Evolutionary conservation across 1,284 basidiomycete genomes (phyloP).

Genomic region (Anthracocystis panici-leucophaei): DNA sequence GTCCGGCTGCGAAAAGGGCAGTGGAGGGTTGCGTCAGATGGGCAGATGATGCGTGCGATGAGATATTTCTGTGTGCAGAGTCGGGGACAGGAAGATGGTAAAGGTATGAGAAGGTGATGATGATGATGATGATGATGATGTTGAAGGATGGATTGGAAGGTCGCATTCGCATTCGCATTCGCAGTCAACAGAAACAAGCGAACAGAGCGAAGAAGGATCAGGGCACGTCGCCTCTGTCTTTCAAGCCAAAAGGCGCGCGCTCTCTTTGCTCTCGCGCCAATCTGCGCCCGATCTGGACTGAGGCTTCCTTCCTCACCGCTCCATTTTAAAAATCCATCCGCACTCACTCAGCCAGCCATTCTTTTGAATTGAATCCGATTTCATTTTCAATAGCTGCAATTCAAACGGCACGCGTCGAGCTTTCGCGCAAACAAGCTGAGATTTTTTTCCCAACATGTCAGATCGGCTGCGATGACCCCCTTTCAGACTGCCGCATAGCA

Average conservation of each 20-base stretch:
- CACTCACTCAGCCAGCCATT: background rate
- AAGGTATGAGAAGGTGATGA: background rate
- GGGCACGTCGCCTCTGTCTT: conserved; percentile 7
- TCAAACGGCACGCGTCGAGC: conserved; percentile 17
- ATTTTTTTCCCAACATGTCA: background rate
- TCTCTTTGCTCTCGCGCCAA: conserved; percentile 9
- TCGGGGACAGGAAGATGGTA: background rate
- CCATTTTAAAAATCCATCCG: conserved; percentile 14
- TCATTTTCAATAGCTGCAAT: background rate
- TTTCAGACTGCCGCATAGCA: background rate
- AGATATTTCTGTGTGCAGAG: background rate
- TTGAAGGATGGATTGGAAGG: conserved; percentile 4
- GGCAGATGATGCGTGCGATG: background rate
- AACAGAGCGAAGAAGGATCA: background rate
- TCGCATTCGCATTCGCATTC: too few species aligned
- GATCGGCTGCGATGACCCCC: background rate
- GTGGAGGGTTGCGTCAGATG: background rate
- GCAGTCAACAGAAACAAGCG: background rate
- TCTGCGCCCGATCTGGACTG: conserved; percentile 14
- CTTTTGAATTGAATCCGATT: background rate
- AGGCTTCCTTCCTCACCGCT: background rate
- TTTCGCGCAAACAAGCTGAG: background rate
- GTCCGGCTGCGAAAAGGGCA: background rate
- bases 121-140: conserved; percentile 5
- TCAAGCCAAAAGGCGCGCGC: background rate